These are phyloP conservation scores for Sporothrix protearum DNA, from an alignment of 2,329 filamentous ascomycete genomes.

Conservation along the genomic window DNA sequence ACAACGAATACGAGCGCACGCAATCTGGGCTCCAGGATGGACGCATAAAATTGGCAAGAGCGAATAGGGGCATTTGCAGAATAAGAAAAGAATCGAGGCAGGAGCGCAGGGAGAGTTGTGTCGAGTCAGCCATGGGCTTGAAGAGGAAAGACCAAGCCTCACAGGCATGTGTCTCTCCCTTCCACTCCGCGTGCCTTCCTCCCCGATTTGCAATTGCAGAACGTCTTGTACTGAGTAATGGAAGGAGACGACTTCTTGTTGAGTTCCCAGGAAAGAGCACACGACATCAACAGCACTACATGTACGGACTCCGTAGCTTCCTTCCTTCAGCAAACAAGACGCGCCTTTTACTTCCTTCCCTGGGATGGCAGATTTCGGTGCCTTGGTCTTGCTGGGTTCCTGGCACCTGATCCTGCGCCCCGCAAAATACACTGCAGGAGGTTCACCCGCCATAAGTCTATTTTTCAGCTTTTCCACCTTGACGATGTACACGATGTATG, in stretches of 20 bases:
- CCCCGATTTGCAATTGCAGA: not conserved
- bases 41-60: not conserved
- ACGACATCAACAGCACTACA: not conserved
- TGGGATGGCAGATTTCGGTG: not conserved
- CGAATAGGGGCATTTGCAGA: not conserved
- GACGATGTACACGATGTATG: too few relatives aligned
- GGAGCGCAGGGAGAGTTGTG: slow-evolving; percentile 12
- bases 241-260: not conserved
- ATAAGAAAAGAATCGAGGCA: not conserved
- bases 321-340: not conserved
- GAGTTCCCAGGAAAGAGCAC: not conserved
- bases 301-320: not conserved
- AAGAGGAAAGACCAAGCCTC: not conserved
- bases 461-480: not conserved
- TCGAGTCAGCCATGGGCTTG: not conserved
- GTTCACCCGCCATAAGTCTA: not conserved
- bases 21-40: not conserved
- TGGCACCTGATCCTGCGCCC: not conserved
- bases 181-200: slow-evolving; percentile 8
- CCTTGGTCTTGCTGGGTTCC: not conserved
- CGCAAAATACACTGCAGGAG: slow-evolving; percentile 12
- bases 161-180: not conserved
- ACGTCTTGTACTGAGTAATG: not conserved
- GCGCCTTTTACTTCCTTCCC: slow-evolving; percentile 8
- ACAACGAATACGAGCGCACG: slow-evolving; percentile 5